phyloP scores from a whole-genome alignment of 768 basidiomycete species.

The Mycena olivaceomarginata region DNA sequence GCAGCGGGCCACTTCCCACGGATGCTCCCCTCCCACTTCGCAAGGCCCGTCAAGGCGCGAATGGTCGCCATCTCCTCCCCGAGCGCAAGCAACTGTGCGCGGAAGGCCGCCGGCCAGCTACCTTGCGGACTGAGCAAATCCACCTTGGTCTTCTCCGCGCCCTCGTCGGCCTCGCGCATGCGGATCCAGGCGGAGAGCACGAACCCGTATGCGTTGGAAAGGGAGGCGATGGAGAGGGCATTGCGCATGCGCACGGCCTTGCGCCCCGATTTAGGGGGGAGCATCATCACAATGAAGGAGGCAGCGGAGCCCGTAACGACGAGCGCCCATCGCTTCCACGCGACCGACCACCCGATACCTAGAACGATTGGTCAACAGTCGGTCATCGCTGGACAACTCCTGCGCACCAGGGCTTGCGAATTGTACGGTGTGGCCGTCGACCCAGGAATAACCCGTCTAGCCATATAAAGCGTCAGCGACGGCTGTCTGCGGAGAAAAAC shows the following conservation, averaged over 20 bases:
- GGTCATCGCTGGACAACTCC: slow-evolving; percentile 16
- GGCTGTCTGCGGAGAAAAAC: too few relatives aligned
- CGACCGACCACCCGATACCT: slow-evolving; percentile 68
- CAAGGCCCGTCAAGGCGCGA: slow-evolving; percentile 56
- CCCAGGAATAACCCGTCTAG: slow-evolving; percentile 71
- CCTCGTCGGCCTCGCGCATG: slow-evolving; percentile 32
- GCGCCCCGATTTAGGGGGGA: slow-evolving; percentile 71
- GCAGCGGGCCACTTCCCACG: slow-evolving; percentile 73
- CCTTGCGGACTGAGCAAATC: neutral
- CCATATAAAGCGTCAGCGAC: neutral
- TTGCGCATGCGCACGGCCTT: slow-evolving; percentile 55
- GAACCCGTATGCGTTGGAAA: slow-evolving; percentile 64
- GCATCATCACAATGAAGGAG: slow-evolving; percentile 72
- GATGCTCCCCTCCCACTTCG: slow-evolving; percentile 68
- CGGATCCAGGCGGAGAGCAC: slow-evolving; percentile 65
- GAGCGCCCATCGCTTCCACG: slow-evolving; percentile 71
- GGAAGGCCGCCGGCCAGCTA: slow-evolving; percentile 42
- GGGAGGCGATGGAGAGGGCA: slow-evolving; percentile 56
- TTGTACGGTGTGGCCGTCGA: slow-evolving; percentile 69
- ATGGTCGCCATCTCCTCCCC: slow-evolving; percentile 58
- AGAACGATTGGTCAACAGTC: slow-evolving; percentile 53
- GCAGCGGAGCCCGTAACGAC: slow-evolving; percentile 72
- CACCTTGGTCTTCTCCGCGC: slow-evolving; percentile 22
- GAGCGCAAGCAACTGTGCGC: slow-evolving; percentile 54
- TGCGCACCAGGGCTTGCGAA: slow-evolving; percentile 69